Evolutionary conservation across 2,329 filamentous ascomycete genomes (phyloP), one percentile per base, ranked within the genome.

Genomic region (Mycosphaerella arachidis): DNA sequence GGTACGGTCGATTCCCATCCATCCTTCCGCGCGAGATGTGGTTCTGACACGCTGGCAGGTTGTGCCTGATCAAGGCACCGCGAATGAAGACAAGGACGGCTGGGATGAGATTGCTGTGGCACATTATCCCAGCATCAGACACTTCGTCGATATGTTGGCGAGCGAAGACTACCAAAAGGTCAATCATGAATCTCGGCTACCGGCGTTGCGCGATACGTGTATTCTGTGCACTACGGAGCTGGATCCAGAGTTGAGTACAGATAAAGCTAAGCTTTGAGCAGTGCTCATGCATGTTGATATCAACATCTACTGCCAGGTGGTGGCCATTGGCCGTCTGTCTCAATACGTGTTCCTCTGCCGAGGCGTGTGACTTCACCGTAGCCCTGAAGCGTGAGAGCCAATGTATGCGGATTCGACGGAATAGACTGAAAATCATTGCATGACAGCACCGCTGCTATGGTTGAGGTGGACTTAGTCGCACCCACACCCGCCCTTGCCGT

Each of bases 101-200:
- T 88, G 85, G 85, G 82, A 87, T 69, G 85, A 88, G 72, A 78
- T 88, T 62, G 84, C 85, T 0, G 75, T 87, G 48, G 85, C 85
- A 57, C 84, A 87, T 74, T 87, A 87, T 71, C 84, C 85, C 3
- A 84, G 79, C 54, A 87, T 86, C 43, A 31, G 48, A 62, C 84
- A 87, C 71, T 87, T 87, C 67, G 81, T 81, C 48, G 83, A 85
- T 68, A 87, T 86, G 84, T 68, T 85, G 48, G 78, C 75, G 1
- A 79, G 80, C 48, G 75, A 79, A 66, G 83, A 85, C 66, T 86
- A 86, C 70, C 83, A 86, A 74, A 77, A 72, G 43, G 82, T 84
- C 6, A 86, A 86, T 72, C 74, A 78, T 55, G 79, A 74, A 68
- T 74, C 78, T 67, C 73, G 84, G 30, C 72, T 86, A 57, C 77